Evolutionary conservation across 768 basidiomycete genomes (phyloP), one percentile per base, ranked within the genome.

Genomic region (Clitopilus passeckerianus): DNA sequence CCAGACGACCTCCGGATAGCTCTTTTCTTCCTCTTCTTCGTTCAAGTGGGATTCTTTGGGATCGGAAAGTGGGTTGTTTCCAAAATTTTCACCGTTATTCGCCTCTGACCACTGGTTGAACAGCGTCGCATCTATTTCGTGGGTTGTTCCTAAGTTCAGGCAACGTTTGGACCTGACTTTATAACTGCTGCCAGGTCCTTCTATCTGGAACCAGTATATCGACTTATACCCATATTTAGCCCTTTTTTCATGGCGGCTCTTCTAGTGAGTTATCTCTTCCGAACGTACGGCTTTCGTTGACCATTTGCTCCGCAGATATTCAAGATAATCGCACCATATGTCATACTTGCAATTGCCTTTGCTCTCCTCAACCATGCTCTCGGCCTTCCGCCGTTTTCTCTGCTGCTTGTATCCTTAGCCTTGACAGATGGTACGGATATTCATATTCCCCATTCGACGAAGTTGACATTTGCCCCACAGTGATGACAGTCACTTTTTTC

Each of bases 161-260:
- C 14, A 35, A 4, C 9, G 18, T 57, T 5, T 18, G 22, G 52
- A 30, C 18, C 23, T 41, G 16, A 57, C 50, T 5, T 57, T 44
- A 57, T 10, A 56, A 30, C 14, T 20, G 27, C 6, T 5, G 33
- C 27, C 52, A 87, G 85, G 16, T 91, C 90, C 1, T 94, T 94
- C 72, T 94, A 95, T 70, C 79, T 94, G 18, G 91, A 87, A 41
- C 92, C 93, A 1, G 92, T 94, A 6, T 94, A 93, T 66, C 87
- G 92, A 16, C 78, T 95, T 15, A 87, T 94, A 62, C 91, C 92
- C 0, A 81, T 91, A 54, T 95, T 95, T 69, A 89, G 80, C 61
- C 93, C 92, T 0, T 93, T 93, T 71, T 79, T 90, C 60, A 93
- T 93, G 93, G 80, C 87, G 0, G 68, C 82, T 4, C 77, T 91